These are phyloP conservation scores for Phytophthora citricola DNA, from an alignment of 352 stramenopile species.

Conservation along the genomic window DNA sequence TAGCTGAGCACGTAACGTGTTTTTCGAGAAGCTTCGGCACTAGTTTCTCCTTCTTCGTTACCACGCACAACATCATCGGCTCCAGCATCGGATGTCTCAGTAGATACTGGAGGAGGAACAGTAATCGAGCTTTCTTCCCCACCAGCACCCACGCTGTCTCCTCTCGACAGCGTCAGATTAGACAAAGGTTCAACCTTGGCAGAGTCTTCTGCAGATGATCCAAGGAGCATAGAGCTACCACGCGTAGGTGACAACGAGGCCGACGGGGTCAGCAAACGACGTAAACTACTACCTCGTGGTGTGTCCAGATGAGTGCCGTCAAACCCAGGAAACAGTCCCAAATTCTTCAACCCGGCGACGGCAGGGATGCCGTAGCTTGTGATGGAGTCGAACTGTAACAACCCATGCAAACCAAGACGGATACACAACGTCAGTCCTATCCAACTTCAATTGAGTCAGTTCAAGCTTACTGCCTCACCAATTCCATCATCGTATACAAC, in stretches of 20 bases:
- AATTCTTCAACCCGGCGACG: constrained; percentile 64
- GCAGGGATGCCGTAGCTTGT: constrained; percentile 65
- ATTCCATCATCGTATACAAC: constrained; percentile 66
- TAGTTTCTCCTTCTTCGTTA: constrained; percentile 1
- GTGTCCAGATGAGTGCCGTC: constrained; percentile 41
- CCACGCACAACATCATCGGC: background rate
- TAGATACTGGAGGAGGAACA: background rate
- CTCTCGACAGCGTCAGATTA: background rate
- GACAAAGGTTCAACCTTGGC: background rate
- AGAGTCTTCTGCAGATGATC: constrained; percentile 4
- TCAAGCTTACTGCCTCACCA: constrained; percentile 40
- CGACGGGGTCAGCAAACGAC: constrained; percentile 45
- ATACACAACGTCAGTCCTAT: constrained; percentile 11
- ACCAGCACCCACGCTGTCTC: background rate
- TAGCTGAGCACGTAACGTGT: constrained; percentile 76
- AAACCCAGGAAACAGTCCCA: constrained; percentile 54
- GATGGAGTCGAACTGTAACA: constrained; percentile 70
- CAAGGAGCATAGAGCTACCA: constrained; percentile 16
- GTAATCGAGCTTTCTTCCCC: background rate
- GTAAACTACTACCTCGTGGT: constrained; percentile 49
- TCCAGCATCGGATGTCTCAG: background rate
- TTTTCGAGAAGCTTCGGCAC: constrained; percentile 9
- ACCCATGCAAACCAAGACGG: constrained; percentile 1
- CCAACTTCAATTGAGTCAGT: constrained; percentile 6
- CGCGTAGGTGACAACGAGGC: constrained; percentile 25